Evolutionary conservation across 1,284 basidiomycete genomes (phyloP), one percentile per base, ranked within the genome.

Genomic region (Neolentinus lepideus): DNA sequence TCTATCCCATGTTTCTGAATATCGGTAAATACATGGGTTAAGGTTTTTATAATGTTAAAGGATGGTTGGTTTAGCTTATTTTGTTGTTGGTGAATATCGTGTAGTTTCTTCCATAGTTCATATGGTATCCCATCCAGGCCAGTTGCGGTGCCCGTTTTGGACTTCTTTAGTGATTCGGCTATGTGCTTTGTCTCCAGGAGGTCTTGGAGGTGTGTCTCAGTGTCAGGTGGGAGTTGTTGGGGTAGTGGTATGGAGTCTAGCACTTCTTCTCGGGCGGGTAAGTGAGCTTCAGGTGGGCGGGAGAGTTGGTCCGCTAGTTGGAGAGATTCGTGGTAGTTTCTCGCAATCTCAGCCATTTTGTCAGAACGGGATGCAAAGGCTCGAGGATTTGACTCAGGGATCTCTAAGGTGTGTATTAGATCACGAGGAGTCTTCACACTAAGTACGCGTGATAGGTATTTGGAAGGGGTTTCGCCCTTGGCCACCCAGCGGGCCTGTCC

Each of bases 401-500:
- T 19, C 55, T 51, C 56, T 46, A 54, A 71, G 64, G 8, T 58
- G 2, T 35, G 27, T 10, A 71, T 63, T 1, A 61, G 43, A n/a
- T 69, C 66, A 52, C 66, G 50, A 9, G 67, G 67, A 27, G 59
- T 66, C 2, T 46, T 58, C 2, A 57, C 54, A 45, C 64, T 67
- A 27, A 69, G 67, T 0, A 65, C 27, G 1, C 48, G 54, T 1
- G 63, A 61, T 68, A 70, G 71, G 51, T 60, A 63, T 55, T 66
- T 68, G 10, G 52, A 46, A 0, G 67, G 60, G 1, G 63, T 66
- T 52, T 73, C 71, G 0, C 66, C 67, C 51, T 69, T 58, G 1
- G 66, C 19, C 0, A 56, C 10, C 54, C 59, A 56, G n/a, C 59
- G 61, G 0, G 61, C 54, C 26, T 57, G 56, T 6, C 57, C 45